Base-by-base conservation (phyloP, 176 grass and related monocot species). In the Coix lacrymajobi region DNA sequence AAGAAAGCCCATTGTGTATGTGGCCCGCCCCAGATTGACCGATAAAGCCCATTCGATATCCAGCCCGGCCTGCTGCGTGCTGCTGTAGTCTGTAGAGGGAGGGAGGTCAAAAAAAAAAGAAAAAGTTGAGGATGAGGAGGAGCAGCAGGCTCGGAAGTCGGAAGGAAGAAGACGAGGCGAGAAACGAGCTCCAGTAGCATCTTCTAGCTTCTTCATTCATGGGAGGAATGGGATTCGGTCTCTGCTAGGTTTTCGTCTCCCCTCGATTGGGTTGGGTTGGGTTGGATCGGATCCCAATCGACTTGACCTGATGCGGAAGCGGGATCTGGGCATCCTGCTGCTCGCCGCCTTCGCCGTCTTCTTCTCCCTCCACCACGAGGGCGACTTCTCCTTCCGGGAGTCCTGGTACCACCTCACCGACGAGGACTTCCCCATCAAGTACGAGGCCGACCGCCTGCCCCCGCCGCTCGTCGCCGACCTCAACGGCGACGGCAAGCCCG, bases 291-390 rank as follows among this genome's bases (percentile, higher is more conserved):
- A 54, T 54, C 51, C 51, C 51, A 20, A 24, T n/a, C 52, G 52
- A n/a, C 19, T 54, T 54, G 51, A 54, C 29, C 62, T 64, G 32
- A 97, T 97, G 94, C 73, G 94, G 66, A 97, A 97, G 86, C 83
- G 95, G 43, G 95, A 97, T 89, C 90, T 97, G 11, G 92, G 84
- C 31, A 85, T 97, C 87, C 92, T 97, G 75, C 88, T 97, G 7
- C 90, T 97, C 58, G 95, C 92, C n/a, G 92, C 95, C 62, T 92
- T 98, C 63, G 96, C 92, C 82, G 82, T 98, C 69, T 98, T 98
- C 89, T 98, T 98, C 92, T 98, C 92, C 22, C 87, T 98, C 37
- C 91, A 98, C 92, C 96, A 98, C 80, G 96, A 95, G 39, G 91
- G 96, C 36, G 92, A 98, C 83, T 95, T 98, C 79, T 91, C 91